Percentiles rank a stretch among this genome's conserved stretches.
Evolutionary conservation across 345 rosid genomes (phyloP).

Genomic region (Toxicodendron radicans): DNA sequence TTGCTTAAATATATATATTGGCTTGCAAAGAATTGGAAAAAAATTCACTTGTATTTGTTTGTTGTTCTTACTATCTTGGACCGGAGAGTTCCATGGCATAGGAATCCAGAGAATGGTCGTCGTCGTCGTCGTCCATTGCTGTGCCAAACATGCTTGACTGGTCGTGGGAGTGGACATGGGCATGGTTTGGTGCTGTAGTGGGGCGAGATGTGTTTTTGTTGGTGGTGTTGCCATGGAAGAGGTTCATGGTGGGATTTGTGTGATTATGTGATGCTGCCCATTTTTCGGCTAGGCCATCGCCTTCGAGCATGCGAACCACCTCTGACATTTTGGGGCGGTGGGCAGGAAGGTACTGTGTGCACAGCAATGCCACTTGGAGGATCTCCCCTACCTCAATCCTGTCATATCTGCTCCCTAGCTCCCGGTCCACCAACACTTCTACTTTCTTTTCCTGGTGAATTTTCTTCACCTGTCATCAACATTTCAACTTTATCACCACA

Average conservation of each 20-base stretch:
- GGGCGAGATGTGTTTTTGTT: slow-evolving; percentile 31
- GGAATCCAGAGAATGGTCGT: slow-evolving; percentile 70
- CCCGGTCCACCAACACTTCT: slow-evolving; percentile 73
- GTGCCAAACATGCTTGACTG: slow-evolving; percentile 50
- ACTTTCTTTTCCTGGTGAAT: slow-evolving; percentile 81
- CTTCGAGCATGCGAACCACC: slow-evolving; percentile 94
- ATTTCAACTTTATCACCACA: not conserved
- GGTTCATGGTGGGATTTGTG: slow-evolving; percentile 36
- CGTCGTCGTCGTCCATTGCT: slow-evolving; percentile 69
- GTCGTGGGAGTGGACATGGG: slow-evolving; percentile 33
- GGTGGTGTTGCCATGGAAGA: slow-evolving; percentile 35
- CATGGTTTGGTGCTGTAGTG: slow-evolving; percentile 31
- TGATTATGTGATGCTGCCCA: slow-evolving; percentile 83
- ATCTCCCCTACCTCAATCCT: slow-evolving; percentile 80
- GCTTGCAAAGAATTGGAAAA: slow-evolving; percentile 31
- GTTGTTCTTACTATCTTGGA: slow-evolving; percentile 50
- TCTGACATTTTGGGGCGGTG: slow-evolving; percentile 93
- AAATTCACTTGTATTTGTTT: slow-evolving; percentile 7
- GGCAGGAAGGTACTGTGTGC: slow-evolving; percentile 83
- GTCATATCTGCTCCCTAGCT: slow-evolving; percentile 68
- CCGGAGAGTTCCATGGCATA: slow-evolving; percentile 96
- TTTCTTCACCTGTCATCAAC: slow-evolving; percentile 59
- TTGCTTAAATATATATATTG: slow-evolving; percentile 7
- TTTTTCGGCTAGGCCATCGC: slow-evolving; percentile 89
- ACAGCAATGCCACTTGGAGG: slow-evolving; percentile 81